Evolutionary conservation across 75 land plant genomes (phyloP).

Genomic region (Pinus albicaulis): DNA sequence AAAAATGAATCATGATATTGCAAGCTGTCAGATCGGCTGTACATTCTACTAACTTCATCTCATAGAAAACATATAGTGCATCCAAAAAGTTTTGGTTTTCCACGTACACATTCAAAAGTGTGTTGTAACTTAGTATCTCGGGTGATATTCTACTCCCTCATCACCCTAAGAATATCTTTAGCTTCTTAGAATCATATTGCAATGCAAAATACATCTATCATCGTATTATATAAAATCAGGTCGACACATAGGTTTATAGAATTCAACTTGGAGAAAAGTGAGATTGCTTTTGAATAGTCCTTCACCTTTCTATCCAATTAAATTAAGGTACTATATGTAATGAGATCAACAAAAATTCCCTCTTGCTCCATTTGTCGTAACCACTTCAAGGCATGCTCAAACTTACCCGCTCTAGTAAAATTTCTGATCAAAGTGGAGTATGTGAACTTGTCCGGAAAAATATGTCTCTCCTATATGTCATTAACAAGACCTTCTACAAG

Average conservation of each 20-base stretch:
- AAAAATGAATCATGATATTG: constrained; percentile 92
- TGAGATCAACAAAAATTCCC: constrained; percentile 71
- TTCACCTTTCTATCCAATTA: constrained; percentile 66
- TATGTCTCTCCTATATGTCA: constrained; percentile 66
- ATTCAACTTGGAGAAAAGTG: constrained; percentile 73
- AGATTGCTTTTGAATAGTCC: constrained; percentile 78
- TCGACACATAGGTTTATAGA: constrained; percentile 63
- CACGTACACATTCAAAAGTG: constrained; percentile 66
- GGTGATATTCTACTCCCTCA: constrained; percentile 37
- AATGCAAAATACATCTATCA: constrained; percentile 80
- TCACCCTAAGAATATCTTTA: constrained; percentile 46
- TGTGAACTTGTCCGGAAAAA: constrained; percentile 81
- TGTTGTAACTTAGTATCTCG: constrained; percentile 86
- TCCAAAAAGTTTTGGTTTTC: constrained; percentile 58
- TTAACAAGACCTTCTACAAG: constrained; percentile 77
- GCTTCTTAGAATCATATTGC: constrained; percentile 82
- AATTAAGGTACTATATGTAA: constrained; percentile 86
- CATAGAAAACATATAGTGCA: constrained; percentile 68
- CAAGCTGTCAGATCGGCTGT: constrained; percentile 66
- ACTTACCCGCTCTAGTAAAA: constrained; percentile 68
- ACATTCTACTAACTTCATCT: constrained; percentile 26
- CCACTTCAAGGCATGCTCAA: constrained; percentile 74
- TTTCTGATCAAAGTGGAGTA: constrained; percentile 83
- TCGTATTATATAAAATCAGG: constrained; percentile 75
- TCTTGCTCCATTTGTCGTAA: constrained; percentile 81